These are phyloP conservation scores for Elymus sibiricus DNA, from an alignment of 176 grass and related monocot species.

Conservation along the genomic window DNA sequence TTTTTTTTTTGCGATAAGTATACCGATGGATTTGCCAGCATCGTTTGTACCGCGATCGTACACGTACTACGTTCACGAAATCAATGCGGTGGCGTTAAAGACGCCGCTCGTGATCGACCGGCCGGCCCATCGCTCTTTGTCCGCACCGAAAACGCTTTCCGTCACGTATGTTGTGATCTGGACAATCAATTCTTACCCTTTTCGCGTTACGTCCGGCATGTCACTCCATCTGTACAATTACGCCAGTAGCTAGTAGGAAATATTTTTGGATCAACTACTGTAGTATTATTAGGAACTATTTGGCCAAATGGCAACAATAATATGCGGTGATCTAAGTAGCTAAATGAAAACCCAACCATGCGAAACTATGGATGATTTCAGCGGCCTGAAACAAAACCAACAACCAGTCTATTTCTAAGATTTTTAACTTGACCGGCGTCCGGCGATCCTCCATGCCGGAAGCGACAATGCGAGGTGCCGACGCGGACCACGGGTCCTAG, in stretches of 20 bases:
- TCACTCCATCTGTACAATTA: background rate
- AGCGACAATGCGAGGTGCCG: slow-evolving; percentile 16
- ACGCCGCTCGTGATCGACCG: background rate
- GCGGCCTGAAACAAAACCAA: background rate
- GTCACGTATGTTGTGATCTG: background rate
- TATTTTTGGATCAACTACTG: too few relatives aligned
- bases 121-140: slow-evolving; percentile 8
- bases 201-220: slow-evolving; percentile 3
- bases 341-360: background rate
- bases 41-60: background rate
- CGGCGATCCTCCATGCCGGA: background rate
- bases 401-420: background rate
- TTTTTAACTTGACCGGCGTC: background rate
- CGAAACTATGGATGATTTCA: background rate
- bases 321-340: too few relatives aligned
- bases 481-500: slow-evolving; percentile 1
- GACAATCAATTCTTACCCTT: background rate
- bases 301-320: too few relatives aligned
- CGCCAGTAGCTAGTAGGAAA: too few relatives aligned
- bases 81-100: slow-evolving; percentile 5
- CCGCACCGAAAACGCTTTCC: slow-evolving; percentile 29
- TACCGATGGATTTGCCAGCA: background rate
- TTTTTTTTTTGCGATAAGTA: too few relatives aligned
- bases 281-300: too few relatives aligned
- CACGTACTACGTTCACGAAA: slow-evolving; percentile 28